These are phyloP conservation scores for Metschnikowia lunata DNA, from an alignment of 805 yeast species.

Conservation along the genomic window DNA sequence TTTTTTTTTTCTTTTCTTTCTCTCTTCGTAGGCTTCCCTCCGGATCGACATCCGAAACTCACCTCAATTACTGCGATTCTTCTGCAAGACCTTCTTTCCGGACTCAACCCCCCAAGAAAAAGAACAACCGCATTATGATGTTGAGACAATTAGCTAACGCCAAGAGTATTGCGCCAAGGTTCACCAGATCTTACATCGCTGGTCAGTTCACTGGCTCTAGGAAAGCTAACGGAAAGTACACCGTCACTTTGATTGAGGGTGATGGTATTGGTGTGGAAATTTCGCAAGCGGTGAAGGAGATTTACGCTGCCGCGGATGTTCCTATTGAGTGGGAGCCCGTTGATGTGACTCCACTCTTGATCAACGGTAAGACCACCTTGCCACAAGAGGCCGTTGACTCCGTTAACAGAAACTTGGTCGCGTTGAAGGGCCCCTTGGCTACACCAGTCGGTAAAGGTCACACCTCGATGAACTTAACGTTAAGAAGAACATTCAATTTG, in stretches of 20 bases:
- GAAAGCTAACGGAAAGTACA: conserved; percentile 76
- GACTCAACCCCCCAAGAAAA: background rate
- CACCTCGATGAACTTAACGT: conserved; percentile 92
- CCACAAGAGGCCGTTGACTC: conserved; percentile 91
- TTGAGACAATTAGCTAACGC: conserved; percentile 20
- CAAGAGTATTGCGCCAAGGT: conserved; percentile 17
- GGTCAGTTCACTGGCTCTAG: conserved; percentile 61
- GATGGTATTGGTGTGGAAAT: conserved; percentile 98
- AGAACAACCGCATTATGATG: conserved; percentile 7
- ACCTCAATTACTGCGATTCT: conserved; percentile 4
- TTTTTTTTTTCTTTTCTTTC: conserved; percentile 13
- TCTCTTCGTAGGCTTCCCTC: conserved; percentile 4
- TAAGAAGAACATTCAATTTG: conserved; percentile 93
- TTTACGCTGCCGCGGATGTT: conserved; percentile 88
- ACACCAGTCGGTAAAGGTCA: conserved; percentile 99
- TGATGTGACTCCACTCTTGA: conserved; percentile 89
- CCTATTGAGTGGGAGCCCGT: conserved; percentile 98
- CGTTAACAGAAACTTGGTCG: conserved; percentile 88
- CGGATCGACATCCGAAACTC: conserved; percentile 6
- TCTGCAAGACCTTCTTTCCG: conserved; percentile 9
- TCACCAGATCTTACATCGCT: conserved; percentile 49
- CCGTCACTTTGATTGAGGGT: conserved; percentile 96
- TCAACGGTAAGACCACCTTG: conserved; percentile 89
- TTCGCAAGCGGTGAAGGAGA: conserved; percentile 87
- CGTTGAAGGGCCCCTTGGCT: conserved; percentile 96